Evolutionary conservation across 352 stramenopile species (phyloP), one percentile per base, ranked within the genome.

Genomic region (Phytophthora constricta): DNA sequence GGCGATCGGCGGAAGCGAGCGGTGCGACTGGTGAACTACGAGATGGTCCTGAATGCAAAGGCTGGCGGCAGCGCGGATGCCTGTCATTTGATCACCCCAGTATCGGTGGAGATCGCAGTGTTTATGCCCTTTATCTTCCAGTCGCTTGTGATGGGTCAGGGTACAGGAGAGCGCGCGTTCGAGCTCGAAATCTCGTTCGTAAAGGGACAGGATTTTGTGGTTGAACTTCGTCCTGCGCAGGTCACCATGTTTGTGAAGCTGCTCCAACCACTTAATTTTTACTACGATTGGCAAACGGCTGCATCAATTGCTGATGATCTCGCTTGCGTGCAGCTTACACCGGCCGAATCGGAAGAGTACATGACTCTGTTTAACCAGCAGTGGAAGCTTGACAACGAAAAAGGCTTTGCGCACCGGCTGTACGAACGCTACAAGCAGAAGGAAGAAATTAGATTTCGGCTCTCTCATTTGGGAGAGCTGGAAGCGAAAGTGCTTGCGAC

Each of bases 171-270:
- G 42, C 80, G 80, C 17, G 58, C 60, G 26, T 65, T 93, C 37
- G 82, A 84, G 28, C 63, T 95, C 3, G 76, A 82, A 8, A 78
- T 95, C 23, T 65, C 58, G 53, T 84, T 93, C 52, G 43, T 53
- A 0, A 67, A 64, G 7, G 59, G 73, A 1, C 54, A 72, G 27
- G 50, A 65, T 13, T 70, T 90, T 41, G 65, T 65, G 3, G 19
- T 92, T 28, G 69, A 92, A 59, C n/a, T 93, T 31, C 85, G 83
- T 23, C 87, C 87, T 0, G 81, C 76, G 10, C 87, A 95, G 68
- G 70, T 86, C 55, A 73, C 62, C 23, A 82, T 84, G 57, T 62
- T 95, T 17, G 57, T 93, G 58, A 76, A 71, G 47, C 53, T 95
- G 31, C 53, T 89, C 13, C 74, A 84, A 19, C 82, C 80, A 3